These are phyloP conservation scores for Dactylis glomerata DNA, from an alignment of 176 grass and related monocot species.

Conservation along the genomic window DNA sequence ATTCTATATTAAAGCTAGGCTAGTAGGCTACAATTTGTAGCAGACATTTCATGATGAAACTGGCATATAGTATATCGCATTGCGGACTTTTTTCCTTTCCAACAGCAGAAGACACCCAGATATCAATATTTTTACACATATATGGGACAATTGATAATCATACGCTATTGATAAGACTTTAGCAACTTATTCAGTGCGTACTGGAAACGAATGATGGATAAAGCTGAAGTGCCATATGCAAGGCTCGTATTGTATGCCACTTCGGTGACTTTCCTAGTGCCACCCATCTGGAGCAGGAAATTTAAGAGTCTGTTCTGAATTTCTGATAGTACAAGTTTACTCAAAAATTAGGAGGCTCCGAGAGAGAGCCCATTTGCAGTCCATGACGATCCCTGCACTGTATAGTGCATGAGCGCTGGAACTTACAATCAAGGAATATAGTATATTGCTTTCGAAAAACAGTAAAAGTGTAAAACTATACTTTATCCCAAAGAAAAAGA, in stretches of 20 bases:
- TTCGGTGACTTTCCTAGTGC: not conserved
- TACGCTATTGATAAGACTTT: too few species aligned
- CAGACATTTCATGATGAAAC: not conserved
- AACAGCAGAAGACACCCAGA: not conserved
- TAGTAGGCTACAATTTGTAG: not conserved
- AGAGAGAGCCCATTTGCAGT: not conserved
- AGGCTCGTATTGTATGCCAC: not conserved
- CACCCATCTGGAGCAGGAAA: not conserved
- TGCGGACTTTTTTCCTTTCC: not conserved
- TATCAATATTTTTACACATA: not conserved
- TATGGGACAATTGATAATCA: too few species aligned
- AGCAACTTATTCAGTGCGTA: not conserved
- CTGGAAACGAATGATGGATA: not conserved
- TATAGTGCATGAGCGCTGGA: not conserved
- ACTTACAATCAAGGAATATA: not conserved
- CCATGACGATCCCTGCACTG: not conserved
- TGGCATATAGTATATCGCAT: constrained; percentile 12
- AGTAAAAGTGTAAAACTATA: not conserved
- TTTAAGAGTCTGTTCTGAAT: not conserved
- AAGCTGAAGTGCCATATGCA: not conserved
- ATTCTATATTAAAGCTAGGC: constrained; percentile 16
- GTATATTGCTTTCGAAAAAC: not conserved
- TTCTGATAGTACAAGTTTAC: not conserved
- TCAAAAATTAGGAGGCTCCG: not conserved
- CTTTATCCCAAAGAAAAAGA: not conserved